Base-by-base conservation (phyloP, 116 monocot genomes). In the Iris pallida region DNA sequence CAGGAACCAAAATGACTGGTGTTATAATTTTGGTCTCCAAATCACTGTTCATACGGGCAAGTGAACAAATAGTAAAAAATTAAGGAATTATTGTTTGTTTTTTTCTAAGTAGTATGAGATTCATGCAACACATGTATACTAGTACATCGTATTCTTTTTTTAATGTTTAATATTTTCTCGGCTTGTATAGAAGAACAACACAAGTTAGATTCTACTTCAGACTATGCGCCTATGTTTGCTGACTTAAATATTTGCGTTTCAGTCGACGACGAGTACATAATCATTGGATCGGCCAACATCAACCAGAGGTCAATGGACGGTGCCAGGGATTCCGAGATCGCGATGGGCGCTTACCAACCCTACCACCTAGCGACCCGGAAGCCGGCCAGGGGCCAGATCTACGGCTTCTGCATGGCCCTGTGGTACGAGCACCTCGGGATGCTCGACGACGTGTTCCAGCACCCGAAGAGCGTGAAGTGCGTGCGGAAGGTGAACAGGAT, bases 221-320 rank as follows among this genome's bases (percentile, higher is more conserved):
- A n/a, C n/a, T n/a, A n/a, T n/a, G n/a, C n/a, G n/a, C n/a, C n/a
- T n/a, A n/a, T n/a, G n/a, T 63, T 6, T 63, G 7, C 5, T n/a
- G 4, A 19, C 12, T 59, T 5, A 7, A 6, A 7, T 64, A 47
- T 0, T 15, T 63, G 10, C 15, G 47, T 8, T 47, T 7, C 65
- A 74, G 74, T 74, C 5, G 74, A 74, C 14, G 74, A 74, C 13
- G 74, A 74, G 59, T 74, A 74, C 66, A 65, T 74, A 16, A 48
- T 74, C 7, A 16, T 65, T 16, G 74, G 74, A 14, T 74, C 74
- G 4, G 74, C 74, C 20, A 74, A 74, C 66, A 65, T 74, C 47
- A 74, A 74, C 66, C 74, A 74, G 59, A 20, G 74, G 11, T 74
- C 74, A 4, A 65, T 74, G 74, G 74, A 65, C 16, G 74, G 74